These are phyloP conservation scores for Penicillium occitanis DNA, from an alignment of 2,329 filamentous ascomycete species.

Conservation along the genomic window DNA sequence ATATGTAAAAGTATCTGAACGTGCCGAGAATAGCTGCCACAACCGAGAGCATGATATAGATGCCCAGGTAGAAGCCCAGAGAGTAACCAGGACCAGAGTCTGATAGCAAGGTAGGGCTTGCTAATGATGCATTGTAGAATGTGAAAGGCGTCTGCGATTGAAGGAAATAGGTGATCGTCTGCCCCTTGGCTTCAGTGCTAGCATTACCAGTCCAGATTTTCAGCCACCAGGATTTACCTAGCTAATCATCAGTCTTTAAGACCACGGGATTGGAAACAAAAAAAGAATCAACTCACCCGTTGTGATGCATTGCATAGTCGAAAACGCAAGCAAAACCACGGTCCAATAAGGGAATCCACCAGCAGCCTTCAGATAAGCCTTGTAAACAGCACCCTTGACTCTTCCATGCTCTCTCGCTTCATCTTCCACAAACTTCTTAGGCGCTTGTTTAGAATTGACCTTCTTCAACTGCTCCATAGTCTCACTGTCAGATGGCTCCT, in stretches of 20 bases:
- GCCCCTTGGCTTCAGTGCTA: background rate
- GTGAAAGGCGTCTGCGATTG: background rate
- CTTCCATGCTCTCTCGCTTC: conserved; percentile 70
- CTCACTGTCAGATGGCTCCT: conserved; percentile 8
- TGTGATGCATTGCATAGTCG: conserved; percentile 51
- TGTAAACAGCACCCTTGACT: conserved; percentile 67
- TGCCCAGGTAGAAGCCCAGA: conserved; percentile 66
- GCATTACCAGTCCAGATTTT: conserved; percentile 47
- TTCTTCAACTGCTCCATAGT: conserved; percentile 15
- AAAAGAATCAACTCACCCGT: conserved; percentile 31
- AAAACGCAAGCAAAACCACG: conserved; percentile 41
- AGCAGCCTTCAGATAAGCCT: conserved; percentile 64
- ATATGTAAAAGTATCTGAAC: conserved; percentile 63
- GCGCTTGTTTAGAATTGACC: conserved; percentile 20
- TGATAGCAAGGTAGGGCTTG: background rate
- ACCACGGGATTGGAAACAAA: conserved; percentile 48
- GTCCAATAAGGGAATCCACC: conserved; percentile 64
- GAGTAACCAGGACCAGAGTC: conserved; percentile 34
- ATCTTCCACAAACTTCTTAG: conserved; percentile 69
- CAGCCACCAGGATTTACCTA: conserved; percentile 48
- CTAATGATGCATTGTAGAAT: background rate
- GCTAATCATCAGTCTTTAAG: conserved; percentile 2
- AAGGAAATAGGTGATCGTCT: conserved; percentile 19
- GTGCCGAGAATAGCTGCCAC: conserved; percentile 60
- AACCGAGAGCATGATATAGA: conserved; percentile 65